Percentiles rank a stretch among this genome's conserved stretches.
Evolutionary conservation across 192 early-diverging fungal genomes (phyloP).

Genomic region (Backusella liffmaniae): DNA sequence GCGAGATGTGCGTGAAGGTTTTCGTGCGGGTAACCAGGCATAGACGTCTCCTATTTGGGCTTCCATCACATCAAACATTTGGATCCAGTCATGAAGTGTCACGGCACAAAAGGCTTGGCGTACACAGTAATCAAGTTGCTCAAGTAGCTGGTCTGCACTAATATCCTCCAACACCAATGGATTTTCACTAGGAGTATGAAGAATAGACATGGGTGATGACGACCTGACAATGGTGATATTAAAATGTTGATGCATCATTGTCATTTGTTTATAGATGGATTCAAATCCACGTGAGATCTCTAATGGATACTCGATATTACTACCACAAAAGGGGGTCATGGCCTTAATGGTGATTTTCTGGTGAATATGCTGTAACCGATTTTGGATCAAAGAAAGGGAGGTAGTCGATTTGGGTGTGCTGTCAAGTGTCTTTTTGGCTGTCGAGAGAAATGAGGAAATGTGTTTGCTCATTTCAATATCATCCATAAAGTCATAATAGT

Average conservation of each 20-base stretch:
- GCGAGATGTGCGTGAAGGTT: not conserved
- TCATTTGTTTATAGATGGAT: constrained; percentile 23
- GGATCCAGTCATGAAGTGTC: constrained; percentile 46
- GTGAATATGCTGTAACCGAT: constrained; percentile 9
- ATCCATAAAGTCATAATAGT: constrained; percentile 65
- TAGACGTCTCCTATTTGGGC: constrained; percentile 43
- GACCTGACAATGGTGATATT: not conserved
- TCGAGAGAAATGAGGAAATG: not conserved
- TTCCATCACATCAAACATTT: constrained; percentile 44
- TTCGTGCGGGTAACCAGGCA: constrained; percentile 42
- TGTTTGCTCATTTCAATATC: constrained; percentile 26
- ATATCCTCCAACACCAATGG: not conserved
- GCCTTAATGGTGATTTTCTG: not conserved
- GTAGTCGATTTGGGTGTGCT: not conserved
- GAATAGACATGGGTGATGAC: not conserved
- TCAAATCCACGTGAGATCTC: constrained; percentile 9
- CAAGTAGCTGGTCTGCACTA: constrained; percentile 20
- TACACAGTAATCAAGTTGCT: constrained; percentile 34
- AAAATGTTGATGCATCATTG: not conserved
- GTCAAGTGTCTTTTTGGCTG: constrained; percentile 14
- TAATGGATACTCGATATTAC: constrained; percentile 2
- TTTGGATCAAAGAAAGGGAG: not conserved
- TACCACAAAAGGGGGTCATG: constrained; percentile 23
- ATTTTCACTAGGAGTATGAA: not conserved
- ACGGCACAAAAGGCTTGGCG: constrained; percentile 33